phyloP scores from a whole-genome alignment of 2,329 filamentous ascomycete genomes.

The Leptographium lundbergii region DNA sequence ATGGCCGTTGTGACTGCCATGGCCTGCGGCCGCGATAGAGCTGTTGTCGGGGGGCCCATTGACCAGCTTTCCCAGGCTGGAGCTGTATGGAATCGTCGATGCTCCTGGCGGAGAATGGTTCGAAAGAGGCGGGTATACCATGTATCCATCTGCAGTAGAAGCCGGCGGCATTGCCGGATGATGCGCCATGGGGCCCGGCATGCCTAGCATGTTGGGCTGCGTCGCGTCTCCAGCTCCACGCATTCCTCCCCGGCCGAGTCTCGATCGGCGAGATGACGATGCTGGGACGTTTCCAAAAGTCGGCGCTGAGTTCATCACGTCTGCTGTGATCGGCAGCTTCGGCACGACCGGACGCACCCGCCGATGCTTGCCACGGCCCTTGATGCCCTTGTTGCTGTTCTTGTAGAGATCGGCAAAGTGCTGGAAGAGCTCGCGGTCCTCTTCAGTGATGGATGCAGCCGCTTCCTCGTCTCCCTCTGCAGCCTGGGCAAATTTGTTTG shows the following conservation, averaged over 20 bases:
- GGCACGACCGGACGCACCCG: conserved; percentile 35
- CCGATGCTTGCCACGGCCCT: conserved; percentile 80
- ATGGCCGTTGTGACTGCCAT: background rate
- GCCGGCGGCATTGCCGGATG: background rate
- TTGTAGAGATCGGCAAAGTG: conserved; percentile 88
- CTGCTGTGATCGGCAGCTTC: conserved; percentile 15
- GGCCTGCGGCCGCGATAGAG: background rate
- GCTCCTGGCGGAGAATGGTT: background rate
- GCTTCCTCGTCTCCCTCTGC: conserved; percentile 50
- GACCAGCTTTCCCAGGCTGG: conserved; percentile 3
- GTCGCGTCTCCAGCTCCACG: background rate
- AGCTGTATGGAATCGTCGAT: background rate
- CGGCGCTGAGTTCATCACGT: background rate
- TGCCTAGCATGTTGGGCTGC: background rate
- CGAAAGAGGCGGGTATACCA: background rate
- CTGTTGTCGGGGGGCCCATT: background rate
- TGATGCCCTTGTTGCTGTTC: conserved; percentile 97
- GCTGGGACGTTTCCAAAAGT: background rate
- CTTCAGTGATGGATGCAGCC: conserved; percentile 22
- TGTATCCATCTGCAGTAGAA: background rate
- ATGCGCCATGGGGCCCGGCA: background rate
- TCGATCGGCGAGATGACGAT: background rate
- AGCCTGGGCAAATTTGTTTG: conserved; percentile 54
- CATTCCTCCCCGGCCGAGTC: background rate
- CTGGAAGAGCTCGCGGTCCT: conserved; percentile 61